These are phyloP conservation scores for Rhododendron vialii DNA, from an alignment of 148 eudicot species.

Conservation along the genomic window DNA sequence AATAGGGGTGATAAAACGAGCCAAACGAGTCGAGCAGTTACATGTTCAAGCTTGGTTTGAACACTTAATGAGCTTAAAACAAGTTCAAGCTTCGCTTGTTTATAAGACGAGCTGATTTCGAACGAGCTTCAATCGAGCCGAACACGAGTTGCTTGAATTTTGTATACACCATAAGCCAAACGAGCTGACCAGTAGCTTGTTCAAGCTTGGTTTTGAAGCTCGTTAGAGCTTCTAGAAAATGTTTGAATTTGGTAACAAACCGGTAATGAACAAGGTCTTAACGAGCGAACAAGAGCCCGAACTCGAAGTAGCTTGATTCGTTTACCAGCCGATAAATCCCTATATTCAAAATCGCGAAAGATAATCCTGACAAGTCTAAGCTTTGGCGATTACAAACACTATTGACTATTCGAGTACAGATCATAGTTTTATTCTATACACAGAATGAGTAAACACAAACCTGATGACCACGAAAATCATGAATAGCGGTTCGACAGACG, in stretches of 20 bases:
- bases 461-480: slow-evolving; percentile 56
- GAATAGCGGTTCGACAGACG: slow-evolving; percentile 83
- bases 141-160: too few relatives aligned
- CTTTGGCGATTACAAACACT: neutral
- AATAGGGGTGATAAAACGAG: neutral
- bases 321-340: neutral
- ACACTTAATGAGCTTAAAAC: neutral
- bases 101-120: neutral
- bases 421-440: neutral
- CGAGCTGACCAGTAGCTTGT: neutral
- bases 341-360: neutral
- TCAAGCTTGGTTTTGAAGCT: too few relatives aligned
- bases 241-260: neutral
- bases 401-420: neutral
- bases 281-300: too few relatives aligned
- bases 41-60: neutral
- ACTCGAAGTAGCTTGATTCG: neutral
- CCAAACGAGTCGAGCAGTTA: neutral
- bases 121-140: too few relatives aligned
- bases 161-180: too few relatives aligned
- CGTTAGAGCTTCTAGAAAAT: neutral
- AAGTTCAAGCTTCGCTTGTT: neutral
- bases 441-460: slow-evolving; percentile 12
- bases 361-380: neutral
- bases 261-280: neutral